Percentiles rank a stretch among this genome's conserved stretches.
These are phyloP conservation scores for Fibroporia radiculosa DNA, from an alignment of 768 basidiomycete genomes.

Conservation along the genomic window DNA sequence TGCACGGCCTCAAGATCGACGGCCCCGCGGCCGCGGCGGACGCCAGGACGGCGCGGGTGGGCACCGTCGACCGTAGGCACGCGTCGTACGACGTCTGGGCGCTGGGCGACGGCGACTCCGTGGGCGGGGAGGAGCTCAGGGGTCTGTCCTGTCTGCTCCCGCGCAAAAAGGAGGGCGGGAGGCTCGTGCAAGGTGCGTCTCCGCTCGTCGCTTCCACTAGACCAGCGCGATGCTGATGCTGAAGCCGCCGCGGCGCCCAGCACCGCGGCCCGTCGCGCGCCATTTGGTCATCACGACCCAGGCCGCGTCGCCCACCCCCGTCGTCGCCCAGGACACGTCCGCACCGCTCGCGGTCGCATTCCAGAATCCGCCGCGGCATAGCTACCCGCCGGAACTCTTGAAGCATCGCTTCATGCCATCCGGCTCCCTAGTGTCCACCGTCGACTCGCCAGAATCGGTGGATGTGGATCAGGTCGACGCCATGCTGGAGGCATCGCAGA, in stretches of 20 bases:
- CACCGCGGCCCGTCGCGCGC: conserved; percentile 49
- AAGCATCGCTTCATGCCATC: conserved; percentile 60
- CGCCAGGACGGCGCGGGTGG: conserved; percentile 35
- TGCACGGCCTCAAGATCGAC: conserved; percentile 45
- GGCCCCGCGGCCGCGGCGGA: conserved; percentile 32
- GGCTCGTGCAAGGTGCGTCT: conserved; percentile 46
- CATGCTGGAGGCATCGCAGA: neutral
- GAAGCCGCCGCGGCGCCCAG: no score
- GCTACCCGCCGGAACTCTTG: conserved; percentile 51
- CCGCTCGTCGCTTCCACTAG: neutral
- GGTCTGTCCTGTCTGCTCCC: conserved; percentile 58
- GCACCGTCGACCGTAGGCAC: conserved; percentile 44
- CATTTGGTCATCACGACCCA: conserved; percentile 53
- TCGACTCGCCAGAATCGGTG: conserved; percentile 14
- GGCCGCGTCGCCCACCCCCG: conserved; percentile 25
- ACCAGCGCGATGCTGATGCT: no score
- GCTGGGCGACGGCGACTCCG: conserved; percentile 35
- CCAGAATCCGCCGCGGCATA: conserved; percentile 48
- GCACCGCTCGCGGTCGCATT: conserved; percentile 19
- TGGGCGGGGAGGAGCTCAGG: conserved; percentile 58
- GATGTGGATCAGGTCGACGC: conserved; percentile 15
- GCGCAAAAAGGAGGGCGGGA: conserved; percentile 50
- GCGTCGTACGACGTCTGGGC: conserved; percentile 61
- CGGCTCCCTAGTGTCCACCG: conserved; percentile 36
- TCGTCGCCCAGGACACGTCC: conserved; percentile 10